Evolutionary conservation across 768 basidiomycete genomes (phyloP).

Genomic region (Austroboletus eburneus): DNA sequence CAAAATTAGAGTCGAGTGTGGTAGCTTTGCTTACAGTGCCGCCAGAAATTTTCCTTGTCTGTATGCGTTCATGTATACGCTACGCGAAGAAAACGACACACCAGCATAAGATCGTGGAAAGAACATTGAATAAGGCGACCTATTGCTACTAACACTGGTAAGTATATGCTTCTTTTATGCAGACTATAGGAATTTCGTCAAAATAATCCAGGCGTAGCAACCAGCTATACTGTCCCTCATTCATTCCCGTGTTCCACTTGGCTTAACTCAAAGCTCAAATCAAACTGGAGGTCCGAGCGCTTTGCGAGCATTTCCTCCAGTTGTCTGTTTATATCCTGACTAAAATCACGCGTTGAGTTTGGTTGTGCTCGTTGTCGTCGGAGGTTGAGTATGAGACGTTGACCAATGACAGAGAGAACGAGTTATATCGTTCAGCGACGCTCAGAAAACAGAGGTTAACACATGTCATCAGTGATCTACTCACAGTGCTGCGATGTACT

Average conservation of each 20-base stretch:
- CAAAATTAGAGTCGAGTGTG: not conserved
- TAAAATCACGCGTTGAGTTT: conserved; percentile 11
- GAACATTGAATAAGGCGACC: not conserved
- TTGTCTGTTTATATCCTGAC: conserved; percentile 9
- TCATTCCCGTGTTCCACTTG: too few species aligned
- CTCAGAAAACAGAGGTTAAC: too few species aligned
- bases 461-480: too few species aligned
- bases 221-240: too few species aligned
- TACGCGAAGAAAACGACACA: not conserved
- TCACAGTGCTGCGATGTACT: conserved; percentile 2
- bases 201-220: too few species aligned
- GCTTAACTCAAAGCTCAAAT: too few species aligned
- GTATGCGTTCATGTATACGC: too few species aligned
- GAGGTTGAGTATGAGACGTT: conserved; percentile 16
- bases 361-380: not conserved
- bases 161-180: too few species aligned
- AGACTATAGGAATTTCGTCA: too few species aligned
- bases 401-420: conserved; percentile 10
- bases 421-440: not conserved
- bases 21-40: not conserved
- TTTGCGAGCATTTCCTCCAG: not conserved
- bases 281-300: too few species aligned
- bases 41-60: not conserved
- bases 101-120: not conserved
- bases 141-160: too few species aligned